A percentile compares a stretch with the other conserved stretches of the same genome.
Conservation (phyloP, 495 filamentous ascomycete species). For the Trichoderma asperelloides region DNA sequence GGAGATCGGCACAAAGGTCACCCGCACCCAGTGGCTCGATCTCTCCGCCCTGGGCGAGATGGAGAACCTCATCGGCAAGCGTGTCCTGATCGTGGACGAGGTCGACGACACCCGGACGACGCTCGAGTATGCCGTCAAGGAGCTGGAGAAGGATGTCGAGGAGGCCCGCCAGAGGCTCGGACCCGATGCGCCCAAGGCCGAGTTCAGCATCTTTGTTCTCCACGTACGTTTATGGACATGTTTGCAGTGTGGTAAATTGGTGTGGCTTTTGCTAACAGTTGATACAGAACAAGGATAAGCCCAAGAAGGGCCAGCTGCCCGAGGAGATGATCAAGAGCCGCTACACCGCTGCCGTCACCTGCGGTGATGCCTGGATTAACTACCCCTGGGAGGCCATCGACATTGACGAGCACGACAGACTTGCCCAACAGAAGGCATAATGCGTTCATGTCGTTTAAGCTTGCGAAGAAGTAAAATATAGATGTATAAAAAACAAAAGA, state of each 20-base stretch:
- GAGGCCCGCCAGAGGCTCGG: slow-evolving; percentile 63
- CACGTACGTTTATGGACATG: slow-evolving; percentile 70
- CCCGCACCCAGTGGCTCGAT: slow-evolving; percentile 96
- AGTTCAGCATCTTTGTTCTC: slow-evolving; percentile 88
- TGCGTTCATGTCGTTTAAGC: background rate
- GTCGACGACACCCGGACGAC: slow-evolving; percentile 98
- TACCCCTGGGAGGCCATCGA: slow-evolving; percentile 99
- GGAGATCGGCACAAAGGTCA: slow-evolving; percentile 82
- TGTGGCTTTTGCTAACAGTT: slow-evolving; percentile 10
- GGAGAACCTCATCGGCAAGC: slow-evolving; percentile 89
- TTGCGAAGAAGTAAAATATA: slow-evolving; percentile 8
- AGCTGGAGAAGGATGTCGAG: slow-evolving; percentile 95
- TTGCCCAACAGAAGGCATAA: slow-evolving; percentile 38
- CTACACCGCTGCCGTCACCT: slow-evolving; percentile 82
- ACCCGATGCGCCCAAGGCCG: slow-evolving; percentile 54
- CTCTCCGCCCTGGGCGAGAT: slow-evolving; percentile 76
- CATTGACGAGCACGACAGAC: slow-evolving; percentile 83
- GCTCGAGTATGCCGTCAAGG: slow-evolving; percentile 89
- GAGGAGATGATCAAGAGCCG: slow-evolving; percentile 66
- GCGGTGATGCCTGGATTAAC: slow-evolving; percentile 92
- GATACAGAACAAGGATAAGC: slow-evolving; percentile 88
- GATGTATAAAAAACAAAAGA: background rate
- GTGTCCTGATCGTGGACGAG: slow-evolving; percentile 96
- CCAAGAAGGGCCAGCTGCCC: slow-evolving; percentile 82
- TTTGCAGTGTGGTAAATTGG: background rate